phyloP scores from a whole-genome alignment of 2,329 filamentous ascomycete genomes.

The Verticillium nonalfalfae region DNA sequence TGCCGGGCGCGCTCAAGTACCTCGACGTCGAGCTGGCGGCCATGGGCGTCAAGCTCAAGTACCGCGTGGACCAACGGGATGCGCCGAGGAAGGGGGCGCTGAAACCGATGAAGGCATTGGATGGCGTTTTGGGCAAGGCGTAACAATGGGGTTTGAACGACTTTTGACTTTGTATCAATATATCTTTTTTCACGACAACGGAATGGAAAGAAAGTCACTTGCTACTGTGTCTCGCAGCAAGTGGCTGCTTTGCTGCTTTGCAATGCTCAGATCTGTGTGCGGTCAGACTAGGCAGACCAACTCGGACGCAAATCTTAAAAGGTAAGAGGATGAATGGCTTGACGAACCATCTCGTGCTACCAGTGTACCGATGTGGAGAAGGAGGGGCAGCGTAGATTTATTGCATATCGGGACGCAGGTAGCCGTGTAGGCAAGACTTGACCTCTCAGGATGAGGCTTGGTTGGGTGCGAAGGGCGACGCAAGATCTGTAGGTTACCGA shows the following conservation, averaged over 20 bases:
- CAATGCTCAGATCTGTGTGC: too few relatives aligned
- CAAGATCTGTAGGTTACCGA: not conserved
- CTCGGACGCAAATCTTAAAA: not conserved
- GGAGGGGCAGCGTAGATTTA: not conserved
- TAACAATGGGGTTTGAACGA: not conserved
- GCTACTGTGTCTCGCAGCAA: not conserved
- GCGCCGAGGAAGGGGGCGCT: conserved; percentile 47
- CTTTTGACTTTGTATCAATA: not conserved
- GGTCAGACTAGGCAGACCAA: not conserved
- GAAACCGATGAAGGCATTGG: conserved; percentile 25
- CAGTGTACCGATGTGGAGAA: not conserved
- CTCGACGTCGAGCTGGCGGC: conserved; percentile 91
- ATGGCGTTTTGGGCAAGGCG: conserved; percentile 3
- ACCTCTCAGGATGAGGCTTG: not conserved
- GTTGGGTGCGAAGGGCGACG: not conserved
- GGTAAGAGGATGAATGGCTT: not conserved
- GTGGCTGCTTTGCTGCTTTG: not conserved
- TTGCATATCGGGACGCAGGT: not conserved
- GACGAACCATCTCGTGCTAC: not conserved
- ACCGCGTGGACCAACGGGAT: conserved; percentile 61
- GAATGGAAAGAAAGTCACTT: not conserved
- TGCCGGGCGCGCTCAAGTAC: conserved; percentile 88
- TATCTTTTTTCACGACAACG: not conserved
- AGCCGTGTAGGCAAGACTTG: not conserved
- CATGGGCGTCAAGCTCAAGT: conserved; percentile 95